Conservation (phyloP, 208 protist genomes). For the Crithidia bombi region DNA sequence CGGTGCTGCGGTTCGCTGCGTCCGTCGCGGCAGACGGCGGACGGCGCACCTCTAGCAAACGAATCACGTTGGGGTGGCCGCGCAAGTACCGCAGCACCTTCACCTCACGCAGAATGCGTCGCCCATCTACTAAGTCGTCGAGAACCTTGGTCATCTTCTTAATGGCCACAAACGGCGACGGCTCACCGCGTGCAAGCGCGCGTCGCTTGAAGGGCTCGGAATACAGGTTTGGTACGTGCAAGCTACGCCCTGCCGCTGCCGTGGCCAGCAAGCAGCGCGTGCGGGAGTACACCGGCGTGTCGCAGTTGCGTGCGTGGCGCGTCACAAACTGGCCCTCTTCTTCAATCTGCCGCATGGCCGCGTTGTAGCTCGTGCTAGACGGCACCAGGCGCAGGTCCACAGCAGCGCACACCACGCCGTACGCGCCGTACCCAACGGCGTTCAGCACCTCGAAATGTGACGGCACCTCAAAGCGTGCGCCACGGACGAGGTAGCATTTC, state of each 20-base stretch:
- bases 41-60: constrained; percentile 93
- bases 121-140: constrained; percentile 93
- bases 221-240: constrained; percentile 36
- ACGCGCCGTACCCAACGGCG: constrained; percentile 67
- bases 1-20: background rate
- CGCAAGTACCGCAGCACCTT: constrained; percentile 86
- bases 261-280: constrained; percentile 9
- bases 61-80: constrained; percentile 92
- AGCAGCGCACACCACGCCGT: constrained; percentile 79
- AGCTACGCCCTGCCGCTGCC: constrained; percentile 3
- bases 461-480: constrained; percentile 63
- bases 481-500: constrained; percentile 62
- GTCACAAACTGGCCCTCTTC: constrained; percentile 35
- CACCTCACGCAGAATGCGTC: constrained; percentile 95
- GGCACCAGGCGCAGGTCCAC: constrained; percentile 55
- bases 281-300: constrained; percentile 29
- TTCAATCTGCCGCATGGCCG: constrained; percentile 36
- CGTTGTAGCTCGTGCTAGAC: constrained; percentile 43
- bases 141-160: constrained; percentile 96
- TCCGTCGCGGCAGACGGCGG: constrained; percentile 60
- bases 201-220: constrained; percentile 43
- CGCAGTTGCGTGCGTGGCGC: constrained; percentile 13
- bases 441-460: constrained; percentile 68
- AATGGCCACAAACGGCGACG: constrained; percentile 91
- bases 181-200: constrained; percentile 19